Percentiles rank a stretch among this genome's conserved stretches.
These are phyloP conservation scores for Boletellus sp. DNA, from an alignment of 1,284 basidiomycete species.

Conservation along the genomic window DNA sequence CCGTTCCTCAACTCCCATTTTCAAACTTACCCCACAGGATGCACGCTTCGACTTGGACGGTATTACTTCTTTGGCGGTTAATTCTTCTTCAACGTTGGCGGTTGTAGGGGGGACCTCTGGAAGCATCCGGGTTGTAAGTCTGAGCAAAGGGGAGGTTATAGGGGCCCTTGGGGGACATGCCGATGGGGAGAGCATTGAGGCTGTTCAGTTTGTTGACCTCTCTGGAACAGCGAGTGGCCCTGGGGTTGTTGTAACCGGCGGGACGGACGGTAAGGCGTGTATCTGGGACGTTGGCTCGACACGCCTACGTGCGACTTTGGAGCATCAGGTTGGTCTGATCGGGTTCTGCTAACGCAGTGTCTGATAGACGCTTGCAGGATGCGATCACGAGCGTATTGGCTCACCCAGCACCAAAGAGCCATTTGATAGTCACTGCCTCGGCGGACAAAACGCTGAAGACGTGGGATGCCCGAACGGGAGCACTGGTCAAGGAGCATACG, in stretches of 20 bases:
- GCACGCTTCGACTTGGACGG: conserved; percentile 76
- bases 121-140: conserved; percentile 78
- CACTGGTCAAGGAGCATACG: conserved; percentile 73
- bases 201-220: conserved; percentile 82
- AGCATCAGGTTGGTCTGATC: conserved; percentile 63
- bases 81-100: conserved; percentile 80
- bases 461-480: conserved; percentile 90
- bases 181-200: conserved; percentile 89
- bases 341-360: background rate
- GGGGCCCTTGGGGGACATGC: conserved; percentile 79
- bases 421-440: conserved; percentile 80
- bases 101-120: conserved; percentile 87
- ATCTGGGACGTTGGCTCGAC: conserved; percentile 92
- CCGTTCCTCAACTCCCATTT: conserved; percentile 69
- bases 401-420: conserved; percentile 69
- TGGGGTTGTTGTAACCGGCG: conserved; percentile 80
- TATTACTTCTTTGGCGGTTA: conserved; percentile 85
- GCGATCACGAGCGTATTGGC: conserved; percentile 80
- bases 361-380: conserved; percentile 50
- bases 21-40: conserved; percentile 74
- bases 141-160: conserved; percentile 84
- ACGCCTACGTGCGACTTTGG: conserved; percentile 73
- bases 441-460: conserved; percentile 85
- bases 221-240: conserved; percentile 53
- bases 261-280: conserved; percentile 90